phyloP scores from a whole-genome alignment of 805 yeast genomes.

The Wickerhamiella lipophila region DNA sequence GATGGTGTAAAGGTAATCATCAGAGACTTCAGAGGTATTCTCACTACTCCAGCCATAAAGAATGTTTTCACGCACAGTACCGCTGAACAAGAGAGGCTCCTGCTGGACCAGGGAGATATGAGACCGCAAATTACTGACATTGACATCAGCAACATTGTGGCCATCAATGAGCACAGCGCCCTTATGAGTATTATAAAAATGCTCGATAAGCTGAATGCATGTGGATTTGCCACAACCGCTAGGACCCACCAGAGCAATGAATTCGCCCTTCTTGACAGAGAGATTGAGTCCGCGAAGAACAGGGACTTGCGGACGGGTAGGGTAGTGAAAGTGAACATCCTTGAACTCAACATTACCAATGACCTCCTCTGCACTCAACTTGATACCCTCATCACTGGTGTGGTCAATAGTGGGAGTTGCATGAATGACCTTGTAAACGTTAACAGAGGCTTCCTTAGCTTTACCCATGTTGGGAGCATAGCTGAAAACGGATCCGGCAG shows the following conservation, averaged over 20 bases:
- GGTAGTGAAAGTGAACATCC: conserved; percentile 53
- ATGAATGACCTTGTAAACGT: conserved; percentile 26
- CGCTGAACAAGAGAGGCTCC: conserved; percentile 45
- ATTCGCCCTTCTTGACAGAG: conserved; percentile 35
- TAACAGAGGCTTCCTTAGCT: conserved; percentile 30
- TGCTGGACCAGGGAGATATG: conserved; percentile 50
- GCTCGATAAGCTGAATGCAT: conserved; percentile 38
- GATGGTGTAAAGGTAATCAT: conserved; percentile 36
- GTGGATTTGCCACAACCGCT: conserved; percentile 54
- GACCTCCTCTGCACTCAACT: conserved; percentile 21
- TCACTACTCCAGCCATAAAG: conserved; percentile 34
- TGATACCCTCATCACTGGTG: conserved; percentile 23
- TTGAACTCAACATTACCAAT: conserved; percentile 42
- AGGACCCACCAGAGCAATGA: conserved; percentile 57
- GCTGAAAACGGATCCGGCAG: conserved; percentile 29
- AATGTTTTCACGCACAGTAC: conserved; percentile 44
- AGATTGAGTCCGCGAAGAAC: conserved; percentile 42
- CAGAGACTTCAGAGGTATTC: conserved; percentile 26
- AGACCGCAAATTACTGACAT: conserved; percentile 38
- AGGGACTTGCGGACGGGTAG: conserved; percentile 39
- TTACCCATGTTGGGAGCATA: conserved; percentile 35
- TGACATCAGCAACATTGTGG: conserved; percentile 35
- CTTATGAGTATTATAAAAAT: conserved; percentile 38
- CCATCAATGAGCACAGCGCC: conserved; percentile 45
- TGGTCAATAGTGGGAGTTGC: conserved; percentile 28